Conservation (phyloP, 352 stramenopile species). For the Pythium vanterpoolii region DNA sequence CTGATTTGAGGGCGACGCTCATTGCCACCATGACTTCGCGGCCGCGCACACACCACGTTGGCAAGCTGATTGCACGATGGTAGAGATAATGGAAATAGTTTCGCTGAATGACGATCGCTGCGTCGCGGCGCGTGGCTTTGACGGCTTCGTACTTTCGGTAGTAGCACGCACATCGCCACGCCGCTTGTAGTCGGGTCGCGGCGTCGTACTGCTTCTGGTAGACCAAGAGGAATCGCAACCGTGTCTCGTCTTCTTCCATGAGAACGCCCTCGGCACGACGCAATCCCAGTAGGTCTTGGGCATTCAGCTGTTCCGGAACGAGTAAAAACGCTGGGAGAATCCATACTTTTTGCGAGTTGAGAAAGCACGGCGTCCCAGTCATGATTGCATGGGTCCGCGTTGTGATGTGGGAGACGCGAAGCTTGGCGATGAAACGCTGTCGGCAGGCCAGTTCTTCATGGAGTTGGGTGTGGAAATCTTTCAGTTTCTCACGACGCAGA, state of each 20-base stretch:
- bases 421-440: conserved; percentile 50
- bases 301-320: conserved; percentile 22
- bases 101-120: conserved; percentile 57
- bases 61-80: conserved; percentile 46
- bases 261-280: conserved; percentile 50
- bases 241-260: conserved; percentile 65
- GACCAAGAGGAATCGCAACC: conserved; percentile 47
- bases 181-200: conserved; percentile 36
- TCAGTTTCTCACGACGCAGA: conserved; percentile 27
- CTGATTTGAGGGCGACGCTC: conserved; percentile 58
- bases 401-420: conserved; percentile 43
- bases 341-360: conserved; percentile 70
- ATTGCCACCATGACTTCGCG: conserved; percentile 61
- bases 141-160: conserved; percentile 33
- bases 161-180: conserved; percentile 30
- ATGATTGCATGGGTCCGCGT: conserved; percentile 67
- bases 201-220: conserved; percentile 48
- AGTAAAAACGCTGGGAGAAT: conserved; percentile 42
- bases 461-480: conserved; percentile 20
- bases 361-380: conserved; percentile 47
- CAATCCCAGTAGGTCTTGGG: conserved; percentile 38
- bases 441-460: conserved; percentile 40
- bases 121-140: conserved; percentile 27
- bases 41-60: conserved; percentile 56
- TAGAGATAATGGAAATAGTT: conserved; percentile 78